Base-by-base conservation (phyloP, 768 basidiomycete genomes). In the Guyanaporus albipodus region DNA sequence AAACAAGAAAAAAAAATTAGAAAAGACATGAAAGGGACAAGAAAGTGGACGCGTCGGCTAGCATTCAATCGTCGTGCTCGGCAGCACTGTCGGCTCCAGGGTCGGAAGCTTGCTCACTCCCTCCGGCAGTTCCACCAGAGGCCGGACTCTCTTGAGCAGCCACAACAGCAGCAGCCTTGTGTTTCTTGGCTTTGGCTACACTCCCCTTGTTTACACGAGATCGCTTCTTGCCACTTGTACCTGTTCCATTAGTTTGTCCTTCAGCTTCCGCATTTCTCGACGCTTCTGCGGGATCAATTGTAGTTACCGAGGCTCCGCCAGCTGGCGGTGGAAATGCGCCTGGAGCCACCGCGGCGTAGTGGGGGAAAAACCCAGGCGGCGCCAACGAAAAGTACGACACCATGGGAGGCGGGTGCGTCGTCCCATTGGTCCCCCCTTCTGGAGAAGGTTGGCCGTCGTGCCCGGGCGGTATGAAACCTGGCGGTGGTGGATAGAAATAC, bases 321-420 rank as follows among this genome's bases (percentile, higher is more conserved):
- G 58, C 44, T 8, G 64, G 64, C 21, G 69, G 63, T 26, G 69
- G 57, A 52, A 61, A 69, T 21, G 57, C 55, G 32, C 67, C 52
- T 39, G 69, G 49, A 26, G 63, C 37, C 5, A 66, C 56, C 22
- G 68, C 31, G 12, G 63, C 53, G 6, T 68, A 64, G 38, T 67
- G 67, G 0, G 70, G 67, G 45, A 69, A 75, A 53, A 72, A 73
- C 23, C 70, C 67, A 1, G 71, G 62, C 6, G 70, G 71, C 21
- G 70, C 66, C 19, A 71, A 17, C 12, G 69, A 53, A 38, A 70
- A 73, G 50, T 70, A 71, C 4, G 67, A 53, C 6, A 68, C 61
- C 52, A 64, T 60, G 10, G 65, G 58, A 36, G 65, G 58, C 27
- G 60, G 60, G 31, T 66, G 64, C 24, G 10, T 52, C 6, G 55